Evolutionary conservation across 768 basidiomycete genomes (phyloP).

Genomic region (Mycena crocata): DNA sequence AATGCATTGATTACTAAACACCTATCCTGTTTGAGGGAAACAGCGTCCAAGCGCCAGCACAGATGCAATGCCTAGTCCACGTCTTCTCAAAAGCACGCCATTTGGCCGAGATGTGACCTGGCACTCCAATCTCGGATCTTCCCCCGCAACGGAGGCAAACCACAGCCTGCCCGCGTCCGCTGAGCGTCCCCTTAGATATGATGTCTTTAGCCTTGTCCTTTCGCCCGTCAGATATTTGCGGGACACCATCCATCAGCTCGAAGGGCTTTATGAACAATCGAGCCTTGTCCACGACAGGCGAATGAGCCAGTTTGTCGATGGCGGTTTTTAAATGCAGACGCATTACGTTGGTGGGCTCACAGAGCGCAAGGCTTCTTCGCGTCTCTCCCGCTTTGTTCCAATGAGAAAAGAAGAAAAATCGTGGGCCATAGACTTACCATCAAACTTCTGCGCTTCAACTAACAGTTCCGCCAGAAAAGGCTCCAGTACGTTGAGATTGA

Average conservation of each 20-base stretch:
- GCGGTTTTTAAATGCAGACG: constrained; percentile 54
- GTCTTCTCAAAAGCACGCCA: constrained; percentile 76
- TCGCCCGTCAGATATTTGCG: constrained; percentile 52
- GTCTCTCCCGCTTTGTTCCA: constrained; percentile 60
- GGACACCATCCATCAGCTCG: constrained; percentile 76
- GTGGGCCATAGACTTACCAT: constrained; percentile 41
- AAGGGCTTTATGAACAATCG: constrained; percentile 77
- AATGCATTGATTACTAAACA: background rate
- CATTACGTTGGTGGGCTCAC: constrained; percentile 64
- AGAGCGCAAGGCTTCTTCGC: constrained; percentile 67
- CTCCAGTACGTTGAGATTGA: constrained; percentile 67
- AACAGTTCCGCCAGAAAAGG: constrained; percentile 55
- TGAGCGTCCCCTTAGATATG: constrained; percentile 68
- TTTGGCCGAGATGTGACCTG: constrained; percentile 48
- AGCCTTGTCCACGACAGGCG: constrained; percentile 70
- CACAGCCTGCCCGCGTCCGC: constrained; percentile 50
- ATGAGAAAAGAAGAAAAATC: background rate
- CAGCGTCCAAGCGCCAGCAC: constrained; percentile 73
- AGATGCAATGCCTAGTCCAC: constrained; percentile 73
- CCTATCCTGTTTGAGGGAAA: constrained; percentile 3
- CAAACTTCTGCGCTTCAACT: constrained; percentile 47
- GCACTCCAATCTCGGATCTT: constrained; percentile 57
- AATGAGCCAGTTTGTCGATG: constrained; percentile 58
- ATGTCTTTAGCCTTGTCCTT: constrained; percentile 66
- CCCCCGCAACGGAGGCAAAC: constrained; percentile 76